These are phyloP conservation scores for Polyporus tsugae DNA, from an alignment of 1,284 basidiomycete species.

Conservation along the genomic window DNA sequence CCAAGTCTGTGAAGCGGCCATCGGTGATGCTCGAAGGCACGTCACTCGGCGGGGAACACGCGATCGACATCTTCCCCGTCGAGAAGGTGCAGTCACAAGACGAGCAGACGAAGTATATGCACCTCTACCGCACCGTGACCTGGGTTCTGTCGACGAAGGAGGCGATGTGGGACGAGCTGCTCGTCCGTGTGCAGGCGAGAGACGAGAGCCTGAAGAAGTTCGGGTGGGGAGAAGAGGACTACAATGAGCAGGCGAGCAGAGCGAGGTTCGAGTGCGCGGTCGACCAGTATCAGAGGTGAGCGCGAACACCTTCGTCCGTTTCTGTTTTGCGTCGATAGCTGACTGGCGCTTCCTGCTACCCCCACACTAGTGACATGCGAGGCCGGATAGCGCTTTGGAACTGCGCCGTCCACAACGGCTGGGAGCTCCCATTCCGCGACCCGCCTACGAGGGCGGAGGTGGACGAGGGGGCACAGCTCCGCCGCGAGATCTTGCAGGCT, in stretches of 20 bases:
- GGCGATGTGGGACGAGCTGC: constrained; percentile 83
- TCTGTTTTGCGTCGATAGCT: neutral
- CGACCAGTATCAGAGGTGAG: constrained; percentile 68
- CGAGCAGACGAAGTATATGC: constrained; percentile 74
- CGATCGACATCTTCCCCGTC: constrained; percentile 52
- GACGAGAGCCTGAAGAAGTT: constrained; percentile 57
- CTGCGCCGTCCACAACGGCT: constrained; percentile 66
- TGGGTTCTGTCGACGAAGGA: constrained; percentile 75
- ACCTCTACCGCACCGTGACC: constrained; percentile 70
- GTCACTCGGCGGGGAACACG: constrained; percentile 47
- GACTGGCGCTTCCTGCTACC: neutral
- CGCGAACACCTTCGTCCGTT: constrained; percentile 21
- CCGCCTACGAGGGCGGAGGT: constrained; percentile 72
- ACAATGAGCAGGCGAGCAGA: constrained; percentile 61
- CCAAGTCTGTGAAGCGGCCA: constrained; percentile 30
- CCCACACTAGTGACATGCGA: constrained; percentile 68
- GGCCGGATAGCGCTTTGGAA: constrained; percentile 73
- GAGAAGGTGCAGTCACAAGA: constrained; percentile 56
- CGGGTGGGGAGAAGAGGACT: constrained; percentile 74
- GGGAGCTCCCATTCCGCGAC: constrained; percentile 66
- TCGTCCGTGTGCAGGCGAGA: constrained; percentile 63
- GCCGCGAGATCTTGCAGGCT: constrained; percentile 71
- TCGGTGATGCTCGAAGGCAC: constrained; percentile 46
- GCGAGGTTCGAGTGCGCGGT: constrained; percentile 70
- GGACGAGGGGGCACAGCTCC: constrained; percentile 70